phyloP scores from a whole-genome alignment of 2,329 filamentous ascomycete genomes.

The Xylaria sp. region DNA sequence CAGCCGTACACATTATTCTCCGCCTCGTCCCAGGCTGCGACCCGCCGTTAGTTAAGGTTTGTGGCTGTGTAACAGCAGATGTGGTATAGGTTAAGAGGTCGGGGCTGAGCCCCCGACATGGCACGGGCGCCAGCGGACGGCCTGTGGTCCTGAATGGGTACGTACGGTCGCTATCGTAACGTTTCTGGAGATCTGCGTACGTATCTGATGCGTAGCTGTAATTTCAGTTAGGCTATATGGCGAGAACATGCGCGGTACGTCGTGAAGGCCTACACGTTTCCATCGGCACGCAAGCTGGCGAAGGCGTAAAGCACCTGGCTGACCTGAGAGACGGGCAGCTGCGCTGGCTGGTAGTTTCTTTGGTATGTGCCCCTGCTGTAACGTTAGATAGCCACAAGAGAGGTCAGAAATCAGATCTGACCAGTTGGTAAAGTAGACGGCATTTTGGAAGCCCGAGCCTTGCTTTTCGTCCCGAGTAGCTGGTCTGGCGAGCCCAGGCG shows the following conservation, averaged over 20 bases:
- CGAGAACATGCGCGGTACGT: not conserved
- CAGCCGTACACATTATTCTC: constrained; percentile 79
- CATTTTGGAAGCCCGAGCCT: constrained; percentile 44
- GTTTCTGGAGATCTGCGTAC: constrained; percentile 73
- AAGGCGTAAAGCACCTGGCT: constrained; percentile 83
- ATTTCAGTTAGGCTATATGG: constrained; percentile 23
- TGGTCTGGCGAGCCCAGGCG: constrained; percentile 28
- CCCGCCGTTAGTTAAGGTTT: constrained; percentile 16
- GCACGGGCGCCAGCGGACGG: not conserved
- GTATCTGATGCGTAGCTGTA: constrained; percentile 64
- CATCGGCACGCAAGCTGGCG: constrained; percentile 71
- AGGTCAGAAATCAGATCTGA: constrained; percentile 27
- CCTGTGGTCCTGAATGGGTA: not conserved
- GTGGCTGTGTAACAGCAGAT: not conserved
- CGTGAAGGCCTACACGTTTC: constrained; percentile 63
- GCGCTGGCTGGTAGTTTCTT: constrained; percentile 70
- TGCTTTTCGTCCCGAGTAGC: constrained; percentile 26
- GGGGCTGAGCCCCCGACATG: not conserved
- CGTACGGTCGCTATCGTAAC: constrained; percentile 68
- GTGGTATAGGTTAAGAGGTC: too few species aligned
- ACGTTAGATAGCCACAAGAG: constrained; percentile 6
- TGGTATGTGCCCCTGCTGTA: constrained; percentile 68
- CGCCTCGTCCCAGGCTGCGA: constrained; percentile 58
- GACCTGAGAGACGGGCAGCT: constrained; percentile 69
- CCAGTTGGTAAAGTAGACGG: constrained; percentile 55